phyloP scores from a whole-genome alignment of 2,329 filamentous ascomycete species.

The Cytospora paraplurivora region DNA sequence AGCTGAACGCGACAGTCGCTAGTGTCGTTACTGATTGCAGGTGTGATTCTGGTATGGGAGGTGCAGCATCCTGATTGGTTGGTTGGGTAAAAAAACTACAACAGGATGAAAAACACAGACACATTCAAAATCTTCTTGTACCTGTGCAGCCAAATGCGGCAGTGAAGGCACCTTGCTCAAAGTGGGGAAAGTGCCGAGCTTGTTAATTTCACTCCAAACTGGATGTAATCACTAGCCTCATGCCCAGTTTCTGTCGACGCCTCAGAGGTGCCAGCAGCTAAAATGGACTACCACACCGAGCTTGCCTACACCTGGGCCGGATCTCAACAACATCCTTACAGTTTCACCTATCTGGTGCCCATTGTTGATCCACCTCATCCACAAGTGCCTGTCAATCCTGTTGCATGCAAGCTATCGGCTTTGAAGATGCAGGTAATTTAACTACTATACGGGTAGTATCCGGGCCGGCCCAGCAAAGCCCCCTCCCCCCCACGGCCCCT shows the following conservation, averaged over 20 bases:
- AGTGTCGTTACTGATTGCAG: constrained; percentile 60
- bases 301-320: not conserved
- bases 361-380: not conserved
- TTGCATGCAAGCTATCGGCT: not conserved
- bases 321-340: constrained; percentile 1
- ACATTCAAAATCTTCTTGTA: not conserved
- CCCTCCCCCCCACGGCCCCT: not conserved
- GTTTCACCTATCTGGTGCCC: not conserved
- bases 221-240: not conserved
- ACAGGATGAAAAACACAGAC: not conserved
- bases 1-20: constrained; percentile 56
- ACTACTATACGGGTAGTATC: not conserved
- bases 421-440: not conserved
- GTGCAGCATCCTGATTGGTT: not conserved
- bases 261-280: not conserved
- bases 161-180: not conserved
- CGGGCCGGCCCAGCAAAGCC: not conserved
- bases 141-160: not conserved
- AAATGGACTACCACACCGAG: not conserved
- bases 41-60: constrained; percentile 27
- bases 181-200: not conserved
- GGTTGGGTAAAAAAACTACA: not conserved
- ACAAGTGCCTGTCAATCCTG: not conserved
- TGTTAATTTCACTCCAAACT: not conserved
- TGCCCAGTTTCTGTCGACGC: not conserved